Evolutionary conservation across 2,329 filamentous ascomycete genomes (phyloP).

Genomic region (Microdochium trichocladiopsis): DNA sequence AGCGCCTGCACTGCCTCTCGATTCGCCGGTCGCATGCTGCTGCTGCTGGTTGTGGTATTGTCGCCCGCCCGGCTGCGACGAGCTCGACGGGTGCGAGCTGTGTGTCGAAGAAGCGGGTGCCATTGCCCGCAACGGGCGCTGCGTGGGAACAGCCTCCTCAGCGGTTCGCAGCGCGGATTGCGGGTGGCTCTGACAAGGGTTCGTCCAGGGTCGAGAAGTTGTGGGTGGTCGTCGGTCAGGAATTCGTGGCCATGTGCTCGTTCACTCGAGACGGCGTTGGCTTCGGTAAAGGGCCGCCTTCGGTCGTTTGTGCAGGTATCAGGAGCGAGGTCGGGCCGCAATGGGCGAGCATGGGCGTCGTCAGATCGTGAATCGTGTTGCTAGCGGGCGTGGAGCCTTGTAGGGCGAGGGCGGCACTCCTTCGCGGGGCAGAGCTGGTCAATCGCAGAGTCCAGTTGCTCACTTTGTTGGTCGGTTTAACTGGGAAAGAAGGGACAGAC

Average conservation of each 20-base stretch:
- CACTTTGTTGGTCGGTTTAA: too few relatives aligned
- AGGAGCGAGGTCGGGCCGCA: neutral
- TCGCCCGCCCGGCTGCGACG: slow-evolving; percentile 15
- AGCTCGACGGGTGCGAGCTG: slow-evolving; percentile 16
- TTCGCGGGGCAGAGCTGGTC: too few relatives aligned
- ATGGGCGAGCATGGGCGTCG: neutral
- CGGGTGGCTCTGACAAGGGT: neutral
- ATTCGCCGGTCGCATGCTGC: slow-evolving; percentile 16
- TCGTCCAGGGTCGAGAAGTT: neutral
- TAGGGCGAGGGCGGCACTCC: too few relatives aligned
- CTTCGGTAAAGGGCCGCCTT: neutral
- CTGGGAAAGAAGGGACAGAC: too few relatives aligned
- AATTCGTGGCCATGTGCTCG: neutral
- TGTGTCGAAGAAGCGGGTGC: slow-evolving; percentile 21
- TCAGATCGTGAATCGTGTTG: neutral
- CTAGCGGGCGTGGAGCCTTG: neutral
- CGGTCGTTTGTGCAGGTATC: neutral
- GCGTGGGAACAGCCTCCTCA: neutral
- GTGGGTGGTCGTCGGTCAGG: neutral
- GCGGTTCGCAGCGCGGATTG: neutral
- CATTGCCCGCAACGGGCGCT: slow-evolving; percentile 21
- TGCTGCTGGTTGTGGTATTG: slow-evolving; percentile 24
- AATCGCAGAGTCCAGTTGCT: too few relatives aligned
- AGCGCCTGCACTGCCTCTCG: slow-evolving; percentile 32
- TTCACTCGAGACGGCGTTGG: neutral